Evolutionary conservation across 169 alveolate genomes (phyloP).

Genomic region (Cryptosporidium canis): DNA sequence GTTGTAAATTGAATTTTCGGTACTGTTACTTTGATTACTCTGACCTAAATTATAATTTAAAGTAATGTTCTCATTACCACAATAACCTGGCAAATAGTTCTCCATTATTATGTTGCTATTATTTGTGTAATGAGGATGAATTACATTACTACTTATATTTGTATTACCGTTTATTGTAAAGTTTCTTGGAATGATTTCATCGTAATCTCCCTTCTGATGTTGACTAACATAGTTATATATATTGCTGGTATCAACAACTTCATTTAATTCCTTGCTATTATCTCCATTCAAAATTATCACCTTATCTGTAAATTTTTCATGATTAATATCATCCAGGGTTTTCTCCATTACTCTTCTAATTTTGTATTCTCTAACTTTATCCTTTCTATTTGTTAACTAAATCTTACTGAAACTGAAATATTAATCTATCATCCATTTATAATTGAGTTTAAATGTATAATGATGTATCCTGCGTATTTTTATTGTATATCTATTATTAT

Average conservation of each 20-base stretch:
- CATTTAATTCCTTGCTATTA: neutral
- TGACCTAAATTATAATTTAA: constrained; percentile 18
- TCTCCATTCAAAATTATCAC: neutral
- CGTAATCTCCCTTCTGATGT: constrained; percentile 2
- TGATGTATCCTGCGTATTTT: neutral
- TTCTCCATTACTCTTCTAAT: constrained; percentile 32
- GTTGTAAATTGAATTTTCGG: neutral
- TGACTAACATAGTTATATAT: constrained; percentile 13
- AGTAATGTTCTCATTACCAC: neutral
- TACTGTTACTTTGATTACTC: neutral
- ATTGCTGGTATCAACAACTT: neutral
- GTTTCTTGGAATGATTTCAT: neutral
- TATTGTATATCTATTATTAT: neutral
- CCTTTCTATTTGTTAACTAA: neutral
- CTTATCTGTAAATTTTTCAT: constrained; percentile 39
- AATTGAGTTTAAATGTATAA: too few relatives aligned
- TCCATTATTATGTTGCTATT: neutral
- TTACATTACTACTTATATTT: neutral
- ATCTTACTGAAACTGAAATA: neutral
- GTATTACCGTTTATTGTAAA: neutral
- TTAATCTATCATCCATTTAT: neutral
- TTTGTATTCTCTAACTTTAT: neutral
- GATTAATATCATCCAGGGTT: constrained; percentile 1
- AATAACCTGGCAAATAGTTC: constrained; percentile 14
- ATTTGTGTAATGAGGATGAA: constrained; percentile 20